phyloP scores from a whole-genome alignment of 148 eudicot species.

The Fagopyrum tataricum region DNA sequence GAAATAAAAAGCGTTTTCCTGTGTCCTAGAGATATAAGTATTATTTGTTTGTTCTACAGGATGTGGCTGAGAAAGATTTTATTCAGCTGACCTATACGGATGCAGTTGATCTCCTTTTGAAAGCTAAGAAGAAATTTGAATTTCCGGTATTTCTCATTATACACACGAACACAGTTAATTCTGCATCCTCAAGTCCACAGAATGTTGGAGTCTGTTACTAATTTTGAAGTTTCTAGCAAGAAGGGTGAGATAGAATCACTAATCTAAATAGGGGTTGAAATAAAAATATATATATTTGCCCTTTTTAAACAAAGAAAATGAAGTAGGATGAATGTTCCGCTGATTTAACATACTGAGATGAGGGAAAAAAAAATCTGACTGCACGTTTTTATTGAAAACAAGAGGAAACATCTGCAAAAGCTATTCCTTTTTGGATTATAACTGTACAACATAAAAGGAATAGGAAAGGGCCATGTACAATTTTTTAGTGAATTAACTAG shows the following conservation, averaged over 20 bases:
- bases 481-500: too few relatives aligned
- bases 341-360: background rate
- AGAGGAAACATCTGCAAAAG: too few relatives aligned
- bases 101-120: constrained; percentile 74
- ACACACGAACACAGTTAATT: background rate
- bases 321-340: background rate
- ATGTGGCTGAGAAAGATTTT: constrained; percentile 77
- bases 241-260: too few relatives aligned
- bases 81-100: constrained; percentile 95
- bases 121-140: constrained; percentile 79
- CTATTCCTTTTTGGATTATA: too few relatives aligned
- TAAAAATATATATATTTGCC: too few relatives aligned
- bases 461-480: too few relatives aligned
- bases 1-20: background rate
- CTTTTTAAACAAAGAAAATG: background rate
- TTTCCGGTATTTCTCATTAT: constrained; percentile 53
- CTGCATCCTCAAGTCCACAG: background rate
- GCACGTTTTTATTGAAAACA: too few relatives aligned
- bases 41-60: constrained; percentile 41
- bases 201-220: background rate
- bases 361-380: background rate
- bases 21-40: background rate
- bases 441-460: too few relatives aligned
- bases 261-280: too few relatives aligned
- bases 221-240: too few relatives aligned